Evolutionary conservation across 371 early-diverging fungal genomes (phyloP).

Genomic region (Mortierella sp.): DNA sequence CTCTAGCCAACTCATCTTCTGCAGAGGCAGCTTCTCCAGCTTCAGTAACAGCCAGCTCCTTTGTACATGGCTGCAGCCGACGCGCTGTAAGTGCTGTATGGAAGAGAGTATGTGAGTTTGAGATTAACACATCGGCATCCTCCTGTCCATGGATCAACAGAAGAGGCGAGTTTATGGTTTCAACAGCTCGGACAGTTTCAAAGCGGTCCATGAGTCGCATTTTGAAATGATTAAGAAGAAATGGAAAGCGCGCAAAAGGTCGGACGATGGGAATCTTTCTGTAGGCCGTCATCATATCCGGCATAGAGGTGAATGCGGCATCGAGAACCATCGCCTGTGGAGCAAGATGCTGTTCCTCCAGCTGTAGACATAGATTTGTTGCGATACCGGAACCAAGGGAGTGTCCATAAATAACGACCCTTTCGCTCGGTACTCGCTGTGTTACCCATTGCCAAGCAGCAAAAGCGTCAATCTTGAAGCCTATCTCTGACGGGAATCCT

Average conservation of each 20-base stretch:
- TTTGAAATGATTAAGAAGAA: constrained; percentile 49
- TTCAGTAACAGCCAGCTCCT: constrained; percentile 39
- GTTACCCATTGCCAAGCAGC: constrained; percentile 52
- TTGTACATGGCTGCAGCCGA: constrained; percentile 35
- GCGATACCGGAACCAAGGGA: constrained; percentile 54
- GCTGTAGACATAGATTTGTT: constrained; percentile 42
- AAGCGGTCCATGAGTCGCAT: constrained; percentile 45
- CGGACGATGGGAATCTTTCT: constrained; percentile 39
- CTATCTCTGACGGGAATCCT: constrained; percentile 49
- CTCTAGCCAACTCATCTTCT: constrained; percentile 45
- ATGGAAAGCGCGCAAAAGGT: constrained; percentile 45
- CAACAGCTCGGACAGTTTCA: constrained; percentile 49
- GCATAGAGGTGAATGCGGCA: constrained; percentile 52
- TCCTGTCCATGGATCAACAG: constrained; percentile 54
- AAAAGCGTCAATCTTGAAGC: constrained; percentile 44
- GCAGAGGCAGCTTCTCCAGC: constrained; percentile 36
- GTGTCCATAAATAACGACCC: constrained; percentile 51
- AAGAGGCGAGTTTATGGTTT: constrained; percentile 43
- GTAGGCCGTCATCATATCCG: constrained; percentile 54
- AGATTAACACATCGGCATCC: constrained; percentile 46
- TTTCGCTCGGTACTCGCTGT: constrained; percentile 32
- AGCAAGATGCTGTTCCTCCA: constrained; percentile 42
- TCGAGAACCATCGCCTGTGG: constrained; percentile 50
- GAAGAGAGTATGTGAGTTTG: constrained; percentile 49
- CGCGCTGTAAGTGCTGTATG: constrained; percentile 50